Evolutionary conservation across 306 rosid genomes (phyloP).

Genomic region (Cyclanthera cordifolia): DNA sequence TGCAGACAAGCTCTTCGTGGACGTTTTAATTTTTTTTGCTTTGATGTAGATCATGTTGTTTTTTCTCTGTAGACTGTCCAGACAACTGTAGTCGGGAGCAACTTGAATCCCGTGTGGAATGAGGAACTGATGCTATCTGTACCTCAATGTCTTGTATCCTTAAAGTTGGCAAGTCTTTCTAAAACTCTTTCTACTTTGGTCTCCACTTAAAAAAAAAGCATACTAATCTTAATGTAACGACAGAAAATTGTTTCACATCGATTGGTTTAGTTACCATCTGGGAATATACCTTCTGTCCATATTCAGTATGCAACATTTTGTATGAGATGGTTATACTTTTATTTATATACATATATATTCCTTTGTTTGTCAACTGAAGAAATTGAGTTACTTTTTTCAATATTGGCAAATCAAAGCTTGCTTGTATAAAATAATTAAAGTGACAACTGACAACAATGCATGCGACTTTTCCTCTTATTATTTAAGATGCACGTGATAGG

Average conservation of each 20-base stretch:
- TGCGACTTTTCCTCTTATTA: too few species aligned
- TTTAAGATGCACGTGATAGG: too few species aligned
- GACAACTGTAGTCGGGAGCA: slow-evolving; percentile 48
- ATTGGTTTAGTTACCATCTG: neutral
- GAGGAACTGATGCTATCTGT: slow-evolving; percentile 94
- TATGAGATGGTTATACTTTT: too few species aligned
- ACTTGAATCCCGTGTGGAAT: slow-evolving; percentile 98
- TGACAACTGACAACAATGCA: too few species aligned
- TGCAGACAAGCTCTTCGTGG: neutral
- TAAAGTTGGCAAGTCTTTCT: slow-evolving; percentile 62
- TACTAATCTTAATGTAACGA: neutral
- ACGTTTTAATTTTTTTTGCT: neutral
- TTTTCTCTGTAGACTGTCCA: slow-evolving; percentile 50
- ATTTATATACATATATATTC: too few species aligned
- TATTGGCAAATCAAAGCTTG: too few species aligned
- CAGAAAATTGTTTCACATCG: neutral
- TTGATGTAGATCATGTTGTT: slow-evolving; percentile 12
- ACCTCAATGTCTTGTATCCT: slow-evolving; percentile 56
- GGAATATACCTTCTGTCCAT: too few species aligned
- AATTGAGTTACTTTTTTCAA: too few species aligned
- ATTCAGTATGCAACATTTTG: too few species aligned
- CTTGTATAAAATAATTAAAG: too few species aligned
- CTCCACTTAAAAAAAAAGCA: neutral
- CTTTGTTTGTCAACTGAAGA: too few species aligned
- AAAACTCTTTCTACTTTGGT: neutral